Evolutionary conservation across 768 basidiomycete genomes (phyloP).

Genomic region (Mycena pura): DNA sequence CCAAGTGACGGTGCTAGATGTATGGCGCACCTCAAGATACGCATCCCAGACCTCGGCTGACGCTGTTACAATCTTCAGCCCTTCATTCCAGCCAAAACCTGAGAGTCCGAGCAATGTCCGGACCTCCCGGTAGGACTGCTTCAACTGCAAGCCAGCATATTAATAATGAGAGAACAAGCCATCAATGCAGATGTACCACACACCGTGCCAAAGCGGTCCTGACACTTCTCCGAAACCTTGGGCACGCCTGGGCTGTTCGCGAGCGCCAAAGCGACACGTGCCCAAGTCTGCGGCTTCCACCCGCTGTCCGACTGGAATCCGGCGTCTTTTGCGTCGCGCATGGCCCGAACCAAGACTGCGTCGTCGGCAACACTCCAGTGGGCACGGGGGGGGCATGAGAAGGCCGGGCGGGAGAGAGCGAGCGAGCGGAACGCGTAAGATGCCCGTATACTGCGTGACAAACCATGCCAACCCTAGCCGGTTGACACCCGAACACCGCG

Average conservation of each 20-base stretch:
- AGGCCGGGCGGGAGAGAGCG: too few species aligned
- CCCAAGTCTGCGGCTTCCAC: constrained; percentile 12
- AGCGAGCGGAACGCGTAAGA: too few species aligned
- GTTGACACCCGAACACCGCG: too few species aligned
- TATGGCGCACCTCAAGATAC: constrained; percentile 23
- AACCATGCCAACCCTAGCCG: too few species aligned
- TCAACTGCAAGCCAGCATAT: constrained; percentile 22
- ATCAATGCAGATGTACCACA: background rate
- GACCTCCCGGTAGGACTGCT: constrained; percentile 21
- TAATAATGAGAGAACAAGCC: too few species aligned
- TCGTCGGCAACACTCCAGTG: constrained; percentile 5
- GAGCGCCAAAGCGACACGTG: background rate
- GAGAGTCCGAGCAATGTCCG: constrained; percentile 24
- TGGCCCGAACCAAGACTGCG: background rate
- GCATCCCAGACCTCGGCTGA: constrained; percentile 33
- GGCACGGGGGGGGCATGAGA: background rate
- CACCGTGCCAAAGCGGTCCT: constrained; percentile 2
- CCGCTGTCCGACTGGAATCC: constrained; percentile 9
- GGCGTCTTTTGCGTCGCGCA: background rate
- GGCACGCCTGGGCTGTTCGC: background rate
- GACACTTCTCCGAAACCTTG: constrained; percentile 2
- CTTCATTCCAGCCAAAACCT: constrained; percentile 39
- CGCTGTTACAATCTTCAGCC: constrained; percentile 32
- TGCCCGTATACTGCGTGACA: too few species aligned
- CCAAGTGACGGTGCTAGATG: too few species aligned